Percentiles rank a stretch among this genome's conserved stretches.
These are phyloP conservation scores for Verticillium dahliae DNA, from an alignment of 2,329 filamentous ascomycete genomes.

Conservation along the genomic window DNA sequence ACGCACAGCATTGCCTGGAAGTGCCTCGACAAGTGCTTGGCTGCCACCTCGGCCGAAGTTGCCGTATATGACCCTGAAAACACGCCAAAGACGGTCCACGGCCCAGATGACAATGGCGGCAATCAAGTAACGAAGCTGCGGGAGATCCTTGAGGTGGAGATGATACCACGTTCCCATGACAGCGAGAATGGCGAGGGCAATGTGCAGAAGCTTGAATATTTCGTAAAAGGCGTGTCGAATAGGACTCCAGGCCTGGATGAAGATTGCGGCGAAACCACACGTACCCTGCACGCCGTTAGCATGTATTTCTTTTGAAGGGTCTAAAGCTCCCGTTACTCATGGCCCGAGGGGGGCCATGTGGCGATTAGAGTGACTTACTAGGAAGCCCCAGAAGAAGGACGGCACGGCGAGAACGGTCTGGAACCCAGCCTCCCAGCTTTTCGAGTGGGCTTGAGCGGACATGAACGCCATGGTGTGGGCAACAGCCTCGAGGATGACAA, in stretches of 20 bases:
- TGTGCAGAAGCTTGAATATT: slow-evolving; percentile 68
- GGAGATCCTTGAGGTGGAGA: slow-evolving; percentile 45
- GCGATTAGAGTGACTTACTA: slow-evolving; percentile 32
- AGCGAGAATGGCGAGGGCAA: slow-evolving; percentile 51
- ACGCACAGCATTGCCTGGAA: slow-evolving; percentile 68
- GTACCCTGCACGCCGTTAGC: slow-evolving; percentile 36
- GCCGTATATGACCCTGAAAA: slow-evolving; percentile 54
- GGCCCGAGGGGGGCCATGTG: slow-evolving; percentile 3
- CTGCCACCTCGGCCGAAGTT: slow-evolving; percentile 64
- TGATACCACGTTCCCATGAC: slow-evolving; percentile 64
- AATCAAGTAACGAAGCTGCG: slow-evolving; percentile 53
- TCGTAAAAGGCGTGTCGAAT: slow-evolving; percentile 76
- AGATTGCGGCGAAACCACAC: slow-evolving; percentile 53
- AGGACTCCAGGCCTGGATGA: slow-evolving; percentile 63
- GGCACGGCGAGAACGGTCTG: slow-evolving; percentile 24
- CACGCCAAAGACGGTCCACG: slow-evolving; percentile 53
- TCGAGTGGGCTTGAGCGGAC: slow-evolving; percentile 27
- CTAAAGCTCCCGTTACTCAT: background rate
- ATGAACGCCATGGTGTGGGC: slow-evolving; percentile 59
- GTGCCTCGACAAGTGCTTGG: slow-evolving; percentile 63
- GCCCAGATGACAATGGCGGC: slow-evolving; percentile 61
- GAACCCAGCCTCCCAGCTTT: slow-evolving; percentile 43
- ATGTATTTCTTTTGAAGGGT: slow-evolving; percentile 5
- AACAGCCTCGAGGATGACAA: slow-evolving; percentile 63
- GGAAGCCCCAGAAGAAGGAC: slow-evolving; percentile 55